Conservation (phyloP, 169 alveolate genomes). For the Plasmodium gallinaceum region DNA sequence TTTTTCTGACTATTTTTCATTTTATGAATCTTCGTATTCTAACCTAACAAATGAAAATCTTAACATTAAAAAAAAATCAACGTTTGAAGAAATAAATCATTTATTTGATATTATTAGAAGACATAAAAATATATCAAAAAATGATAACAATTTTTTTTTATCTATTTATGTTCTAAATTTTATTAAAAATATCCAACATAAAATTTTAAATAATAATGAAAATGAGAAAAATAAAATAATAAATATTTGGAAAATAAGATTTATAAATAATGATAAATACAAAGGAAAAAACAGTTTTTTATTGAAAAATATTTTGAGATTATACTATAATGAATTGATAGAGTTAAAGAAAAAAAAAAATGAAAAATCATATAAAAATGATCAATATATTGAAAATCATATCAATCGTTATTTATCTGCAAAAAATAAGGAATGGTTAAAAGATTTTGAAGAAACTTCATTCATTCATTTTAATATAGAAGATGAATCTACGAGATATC, state of each 20-base stretch:
- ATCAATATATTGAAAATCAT: constrained; percentile 5
- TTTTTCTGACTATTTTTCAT: neutral
- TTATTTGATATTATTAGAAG: constrained; percentile 24
- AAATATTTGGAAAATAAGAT: constrained; percentile 63
- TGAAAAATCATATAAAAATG: neutral
- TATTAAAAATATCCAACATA: constrained; percentile 46
- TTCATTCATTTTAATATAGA: constrained; percentile 49
- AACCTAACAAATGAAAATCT: constrained; percentile 12
- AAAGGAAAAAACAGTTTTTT: constrained; percentile 67
- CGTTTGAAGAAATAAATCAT: constrained; percentile 51
- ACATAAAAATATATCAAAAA: constrained; percentile 35
- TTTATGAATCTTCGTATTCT: constrained; percentile 8
- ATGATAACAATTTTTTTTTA: constrained; percentile 24
- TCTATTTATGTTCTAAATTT: constrained; percentile 51
- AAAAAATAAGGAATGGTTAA: constrained; percentile 59
- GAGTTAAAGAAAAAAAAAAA: constrained; percentile 33
- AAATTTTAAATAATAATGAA: constrained; percentile 7
- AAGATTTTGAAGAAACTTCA: neutral
- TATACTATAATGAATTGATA: constrained; percentile 43
- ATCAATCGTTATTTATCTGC: constrained; percentile 7
- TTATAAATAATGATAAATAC: constrained; percentile 42
- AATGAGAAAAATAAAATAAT: constrained; percentile 1
- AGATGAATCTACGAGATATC: constrained; percentile 50
- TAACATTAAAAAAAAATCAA: constrained; percentile 14
- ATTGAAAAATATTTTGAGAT: constrained; percentile 35